These are phyloP conservation scores for Gamsiella multidivaricata DNA, from an alignment of 192 early-diverging fungal species.

Conservation along the genomic window DNA sequence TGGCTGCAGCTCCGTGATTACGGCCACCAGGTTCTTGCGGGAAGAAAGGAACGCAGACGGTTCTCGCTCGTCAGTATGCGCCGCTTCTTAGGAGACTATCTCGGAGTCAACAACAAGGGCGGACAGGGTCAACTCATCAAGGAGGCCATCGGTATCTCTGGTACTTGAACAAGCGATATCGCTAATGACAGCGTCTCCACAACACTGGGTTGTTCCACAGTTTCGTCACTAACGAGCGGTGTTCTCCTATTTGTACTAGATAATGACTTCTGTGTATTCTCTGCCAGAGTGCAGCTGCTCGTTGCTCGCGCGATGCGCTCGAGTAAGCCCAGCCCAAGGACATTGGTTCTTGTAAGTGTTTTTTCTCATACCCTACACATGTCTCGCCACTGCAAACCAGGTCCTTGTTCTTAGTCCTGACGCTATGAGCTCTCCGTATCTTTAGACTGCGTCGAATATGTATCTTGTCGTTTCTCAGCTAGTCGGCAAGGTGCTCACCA, in stretches of 20 bases:
- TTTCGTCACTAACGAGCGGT: no score
- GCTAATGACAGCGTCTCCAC: no score
- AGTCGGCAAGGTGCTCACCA: slow-evolving; percentile 63
- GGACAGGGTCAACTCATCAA: slow-evolving; percentile 60
- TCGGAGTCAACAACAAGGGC: slow-evolving; percentile 68
- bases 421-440: no score
- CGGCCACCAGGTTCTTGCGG: slow-evolving; percentile 89
- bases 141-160: slow-evolving; percentile 57
- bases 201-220: neutral
- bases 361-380: neutral
- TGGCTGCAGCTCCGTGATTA: slow-evolving; percentile 94
- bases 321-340: slow-evolving; percentile 75
- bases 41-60: slow-evolving; percentile 92
- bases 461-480: slow-evolving; percentile 69
- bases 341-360: slow-evolving; percentile 69
- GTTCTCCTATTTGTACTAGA: slow-evolving; percentile 19
- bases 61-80: slow-evolving; percentile 85
- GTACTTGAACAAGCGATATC: slow-evolving; percentile 11
- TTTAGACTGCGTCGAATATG: slow-evolving; percentile 66
- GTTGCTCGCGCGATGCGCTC: slow-evolving; percentile 80
- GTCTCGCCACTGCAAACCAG: neutral
- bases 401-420: neutral
- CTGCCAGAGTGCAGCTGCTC: slow-evolving; percentile 66
- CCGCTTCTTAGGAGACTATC: slow-evolving; percentile 92
- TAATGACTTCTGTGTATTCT: slow-evolving; percentile 70